Percentiles rank a stretch among this genome's conserved stretches.
phyloP scores from a whole-genome alignment of 2,329 filamentous ascomycete genomes.

The Polytolypa hystricis region DNA sequence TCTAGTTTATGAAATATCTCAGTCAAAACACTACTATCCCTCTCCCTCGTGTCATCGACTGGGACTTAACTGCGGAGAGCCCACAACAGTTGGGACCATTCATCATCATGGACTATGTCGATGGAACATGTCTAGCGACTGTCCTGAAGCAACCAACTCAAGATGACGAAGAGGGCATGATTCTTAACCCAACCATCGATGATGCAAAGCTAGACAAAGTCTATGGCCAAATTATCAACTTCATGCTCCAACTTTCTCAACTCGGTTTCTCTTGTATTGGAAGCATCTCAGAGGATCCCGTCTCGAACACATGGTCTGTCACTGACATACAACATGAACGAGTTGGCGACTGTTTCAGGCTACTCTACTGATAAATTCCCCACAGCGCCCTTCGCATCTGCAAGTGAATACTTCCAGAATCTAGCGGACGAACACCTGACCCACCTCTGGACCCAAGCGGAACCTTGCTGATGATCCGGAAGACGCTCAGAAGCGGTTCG shows the following conservation, averaged over 20 bases:
- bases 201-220: slow-evolving; percentile 12
- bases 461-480: slow-evolving; percentile 21
- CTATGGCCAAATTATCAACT: slow-evolving; percentile 14
- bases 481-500: slow-evolving; percentile 20
- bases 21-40: slow-evolving; percentile 14
- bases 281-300: slow-evolving; percentile 27
- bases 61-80: slow-evolving; percentile 11
- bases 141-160: slow-evolving; percentile 13
- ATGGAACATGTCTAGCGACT: slow-evolving; percentile 12
- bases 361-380: slow-evolving; percentile 22
- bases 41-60: slow-evolving; percentile 14
- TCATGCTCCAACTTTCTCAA: slow-evolving; percentile 22
- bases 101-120: slow-evolving; percentile 17
- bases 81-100: slow-evolving; percentile 15
- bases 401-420: slow-evolving; percentile 22
- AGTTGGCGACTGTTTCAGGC: slow-evolving; percentile 22
- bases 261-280: slow-evolving; percentile 23
- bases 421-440: slow-evolving; percentile 18
- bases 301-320: no score
- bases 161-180: slow-evolving; percentile 13
- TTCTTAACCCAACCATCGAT: slow-evolving; percentile 13
- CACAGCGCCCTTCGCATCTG: slow-evolving; percentile 19
- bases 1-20: slow-evolving; percentile 16
- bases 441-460: slow-evolving; percentile 21
- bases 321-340: slow-evolving; percentile 34